Conservation (phyloP, 192 early-diverging fungal genomes). For the Coemansia reversa region DNA sequence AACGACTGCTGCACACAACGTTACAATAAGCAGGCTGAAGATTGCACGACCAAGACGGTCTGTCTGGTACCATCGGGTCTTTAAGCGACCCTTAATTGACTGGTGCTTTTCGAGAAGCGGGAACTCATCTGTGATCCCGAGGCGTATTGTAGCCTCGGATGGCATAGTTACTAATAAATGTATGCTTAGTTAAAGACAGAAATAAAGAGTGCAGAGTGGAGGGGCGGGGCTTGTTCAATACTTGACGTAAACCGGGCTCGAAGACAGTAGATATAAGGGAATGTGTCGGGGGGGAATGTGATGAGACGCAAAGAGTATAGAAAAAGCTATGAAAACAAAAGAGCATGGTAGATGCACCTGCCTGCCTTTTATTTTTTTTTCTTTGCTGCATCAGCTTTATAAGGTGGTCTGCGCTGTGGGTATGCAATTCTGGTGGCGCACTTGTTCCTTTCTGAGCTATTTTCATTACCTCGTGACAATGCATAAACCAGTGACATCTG, state of each 20-base stretch:
- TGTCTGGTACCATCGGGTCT: conserved; percentile 33
- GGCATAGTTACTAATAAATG: conserved; percentile 11
- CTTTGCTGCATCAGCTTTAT: too few relatives aligned
- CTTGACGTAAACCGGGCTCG: neutral
- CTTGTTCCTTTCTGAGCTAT: too few relatives aligned
- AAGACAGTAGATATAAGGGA: neutral
- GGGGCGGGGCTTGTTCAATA: too few relatives aligned
- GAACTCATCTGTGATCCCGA: conserved; percentile 19
- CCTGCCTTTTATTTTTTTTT: too few relatives aligned
- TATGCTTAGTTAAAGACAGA: neutral
- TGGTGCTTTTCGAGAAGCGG: conserved; percentile 23
- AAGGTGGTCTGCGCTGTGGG: too few relatives aligned
- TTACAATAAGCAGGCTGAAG: conserved; percentile 21
- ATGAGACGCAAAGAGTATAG: conserved; percentile 1
- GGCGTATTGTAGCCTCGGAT: conserved; percentile 21
- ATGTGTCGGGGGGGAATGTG: neutral
- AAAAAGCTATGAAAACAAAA: neutral
- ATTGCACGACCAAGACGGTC: conserved; percentile 35
- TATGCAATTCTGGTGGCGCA: too few relatives aligned
- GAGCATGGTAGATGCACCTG: neutral
- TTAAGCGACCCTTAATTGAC: conserved; percentile 22
- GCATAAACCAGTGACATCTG: too few relatives aligned
- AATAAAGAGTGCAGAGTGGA: neutral
- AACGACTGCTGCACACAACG: conserved; percentile 16
- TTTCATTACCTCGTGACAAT: too few relatives aligned